Evolutionary conservation across 768 basidiomycete genomes (phyloP), one percentile per base, ranked within the genome.

Genomic region (Pisolithus albus): DNA sequence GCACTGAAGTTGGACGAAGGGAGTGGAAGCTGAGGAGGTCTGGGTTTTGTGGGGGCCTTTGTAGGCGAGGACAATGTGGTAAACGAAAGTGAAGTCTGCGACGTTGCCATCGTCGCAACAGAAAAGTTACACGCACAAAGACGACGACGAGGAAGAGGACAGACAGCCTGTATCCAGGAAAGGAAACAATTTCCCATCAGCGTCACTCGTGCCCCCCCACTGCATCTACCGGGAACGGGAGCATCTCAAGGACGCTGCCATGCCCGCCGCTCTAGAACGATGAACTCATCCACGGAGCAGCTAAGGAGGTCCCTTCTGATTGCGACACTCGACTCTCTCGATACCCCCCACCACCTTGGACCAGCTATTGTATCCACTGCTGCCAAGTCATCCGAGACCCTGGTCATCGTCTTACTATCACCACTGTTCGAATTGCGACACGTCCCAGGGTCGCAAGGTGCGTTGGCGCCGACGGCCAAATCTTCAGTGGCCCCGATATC

Each of bases 321-420:
- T 55, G 81, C 81, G 37, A 77, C 77, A 10, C 59, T 85, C 49
- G 73, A 75, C 16, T 67, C 64, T 44, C 72, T 84, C 59, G 67
- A 73, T 34, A 60, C 71, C 0, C 84, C 86, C 10, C 72, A 74
- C 61, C 79, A 80, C 56, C 78, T 89, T 42, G 72, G 74, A 1
- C 66, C 78, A 6, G 71, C 76, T 51, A 81, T 88, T 52, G 61
- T 73, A 13, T 62, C 71, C 13, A 84, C 83, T 10, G 36, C 51
- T 15, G 57, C 69, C 6, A 69, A 67, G 41, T 77, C 84, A 1
- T 65, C 69, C 6, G 63, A 75, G 16, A 69, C 72, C 10, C 81
- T 90, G 59, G 62, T 79, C 49, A 77, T 90, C 61, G 64, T 88
- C 56, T 75, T 90, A 55, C 70, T 86, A 63, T 83, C 85, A 9